Base-by-base conservation (phyloP, 306 rosid genomes). In the Vicia faba region DNA sequence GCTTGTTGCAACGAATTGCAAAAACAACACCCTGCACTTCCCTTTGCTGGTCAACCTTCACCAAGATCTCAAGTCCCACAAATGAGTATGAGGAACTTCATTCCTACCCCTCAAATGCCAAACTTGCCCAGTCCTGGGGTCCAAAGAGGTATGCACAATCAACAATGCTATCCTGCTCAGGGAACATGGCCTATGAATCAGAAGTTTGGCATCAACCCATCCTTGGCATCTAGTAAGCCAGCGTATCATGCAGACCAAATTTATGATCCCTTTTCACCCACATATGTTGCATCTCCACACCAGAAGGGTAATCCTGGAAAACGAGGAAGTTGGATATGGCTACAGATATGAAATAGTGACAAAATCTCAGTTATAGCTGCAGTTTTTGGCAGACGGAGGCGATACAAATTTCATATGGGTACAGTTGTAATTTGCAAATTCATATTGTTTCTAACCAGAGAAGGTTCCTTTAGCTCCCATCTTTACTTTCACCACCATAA, bases 241-340 rank as follows among this genome's bases (percentile, higher is more conserved):
- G 58, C 73, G 9, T 67, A 64, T 80, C 68, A 86, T 8, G 84
- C 84, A 6, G 99, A 87, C 70, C 96, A 86, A 81, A 79, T 90
- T 67, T 93, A 93, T 69, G 99, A 93, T 82, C 99, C 96, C n/a
- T 93, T 93, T 79, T 82, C 96, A 5, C 97, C 96, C 23, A 83
- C 95, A 23, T 86, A 96, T 11, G 69, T 69, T n/a, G 66, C 80
- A 40, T 61, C 78, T 79, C 64, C 86, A 16, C 76, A 79, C 57
- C 82, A 38, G 61, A 83, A 72, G 69, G 83, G 69, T 60, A 73
- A 84, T 74, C 82, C 74, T 5, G 64, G 79, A 10, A 58, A 76
- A 51, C 73, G 80, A 59, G 78, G 63, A 62, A 73, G 28, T 38
- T 20, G 43, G 65, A 54, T 18, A 67, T 49, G 72, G 75, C 59